phyloP scores from a whole-genome alignment of 2,329 filamentous ascomycete genomes.

The Fusarium irregulare region DNA sequence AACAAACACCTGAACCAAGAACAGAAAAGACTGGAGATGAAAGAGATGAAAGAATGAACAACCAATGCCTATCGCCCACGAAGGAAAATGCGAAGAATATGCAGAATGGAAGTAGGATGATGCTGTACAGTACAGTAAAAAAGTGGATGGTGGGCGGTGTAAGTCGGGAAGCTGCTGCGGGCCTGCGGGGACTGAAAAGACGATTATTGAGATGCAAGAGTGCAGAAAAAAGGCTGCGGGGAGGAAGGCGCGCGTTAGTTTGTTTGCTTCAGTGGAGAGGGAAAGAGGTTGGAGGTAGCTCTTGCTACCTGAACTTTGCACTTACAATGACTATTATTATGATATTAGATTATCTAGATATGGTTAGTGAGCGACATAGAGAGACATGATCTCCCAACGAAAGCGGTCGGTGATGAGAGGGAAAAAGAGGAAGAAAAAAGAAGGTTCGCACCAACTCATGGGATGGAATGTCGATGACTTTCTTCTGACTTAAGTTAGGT shows the following conservation, averaged over 20 bases:
- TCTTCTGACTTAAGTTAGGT: conserved; percentile 1
- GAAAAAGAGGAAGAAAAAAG: conserved; percentile 9
- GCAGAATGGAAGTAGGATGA: conserved; percentile 32
- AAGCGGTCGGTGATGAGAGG: conserved; percentile 23
- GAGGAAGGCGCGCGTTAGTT: conserved; percentile 20
- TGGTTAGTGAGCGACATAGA: conserved; percentile 22
- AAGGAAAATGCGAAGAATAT: conserved; percentile 11
- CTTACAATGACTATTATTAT: conserved; percentile 27
- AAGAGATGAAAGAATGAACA: conserved; percentile 7
- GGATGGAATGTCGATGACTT: conserved; percentile 38
- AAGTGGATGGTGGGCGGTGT: conserved; percentile 45
- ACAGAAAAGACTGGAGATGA: conserved; percentile 4
- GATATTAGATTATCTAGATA: not conserved
- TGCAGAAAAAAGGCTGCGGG: conserved; percentile 27
- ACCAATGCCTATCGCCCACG: conserved; percentile 18
- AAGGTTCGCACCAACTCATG: conserved; percentile 26
- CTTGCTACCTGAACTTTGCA: not conserved
- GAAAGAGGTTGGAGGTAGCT: conserved; percentile 8
- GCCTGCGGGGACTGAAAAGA: conserved; percentile 34
- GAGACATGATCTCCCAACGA: conserved; percentile 17
- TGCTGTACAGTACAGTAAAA: conserved; percentile 32
- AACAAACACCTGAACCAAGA: conserved; percentile 3
- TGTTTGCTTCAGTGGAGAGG: conserved; percentile 7
- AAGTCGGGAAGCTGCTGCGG: conserved; percentile 44
- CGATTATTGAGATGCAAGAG: conserved; percentile 16